These are phyloP conservation scores for Psophocarpus tetragonolobus DNA, from an alignment of 306 rosid species.

Conservation along the genomic window DNA sequence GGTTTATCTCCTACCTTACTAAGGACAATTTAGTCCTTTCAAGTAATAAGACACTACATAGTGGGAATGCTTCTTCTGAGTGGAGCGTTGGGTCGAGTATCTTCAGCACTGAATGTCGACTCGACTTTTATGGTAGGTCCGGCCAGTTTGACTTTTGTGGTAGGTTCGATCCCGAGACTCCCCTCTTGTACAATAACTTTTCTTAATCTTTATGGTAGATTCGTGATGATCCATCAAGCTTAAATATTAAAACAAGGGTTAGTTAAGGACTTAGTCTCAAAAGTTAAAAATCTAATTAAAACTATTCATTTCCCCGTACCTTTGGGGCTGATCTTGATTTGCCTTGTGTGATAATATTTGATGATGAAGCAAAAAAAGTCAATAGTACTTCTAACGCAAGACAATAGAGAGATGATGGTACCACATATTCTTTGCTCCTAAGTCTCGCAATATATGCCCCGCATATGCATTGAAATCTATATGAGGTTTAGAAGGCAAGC, in stretches of 20 bases:
- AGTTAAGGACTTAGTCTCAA: not conserved
- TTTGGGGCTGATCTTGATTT: slow-evolving; percentile 10
- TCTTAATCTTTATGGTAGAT: too few relatives aligned
- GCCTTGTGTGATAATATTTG: slow-evolving; percentile 26
- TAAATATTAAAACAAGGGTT: slow-evolving; percentile 12
- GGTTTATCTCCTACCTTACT: too few relatives aligned
- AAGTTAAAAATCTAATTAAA: not conserved
- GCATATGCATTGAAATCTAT: slow-evolving; percentile 14
- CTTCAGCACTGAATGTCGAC: too few relatives aligned
- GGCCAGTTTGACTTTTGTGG: too few relatives aligned
- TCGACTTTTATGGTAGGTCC: too few relatives aligned
- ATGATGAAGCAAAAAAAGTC: not conserved
- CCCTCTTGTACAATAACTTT: too few relatives aligned
- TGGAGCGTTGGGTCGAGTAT: too few relatives aligned
- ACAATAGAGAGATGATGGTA: slow-evolving; percentile 16
- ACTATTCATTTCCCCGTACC: slow-evolving; percentile 14
- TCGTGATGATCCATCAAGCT: slow-evolving; percentile 31
- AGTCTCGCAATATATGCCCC: slow-evolving; percentile 47
- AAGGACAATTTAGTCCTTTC: too few relatives aligned
- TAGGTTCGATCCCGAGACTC: too few relatives aligned
- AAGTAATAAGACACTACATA: too few relatives aligned
- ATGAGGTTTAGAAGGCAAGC: slow-evolving; percentile 64
- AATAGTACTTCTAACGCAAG: not conserved
- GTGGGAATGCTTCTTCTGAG: too few relatives aligned
- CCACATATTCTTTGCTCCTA: slow-evolving; percentile 55